phyloP scores from a whole-genome alignment of 2,329 filamentous ascomycete genomes.

The Aspergillus arachidicola region DNA sequence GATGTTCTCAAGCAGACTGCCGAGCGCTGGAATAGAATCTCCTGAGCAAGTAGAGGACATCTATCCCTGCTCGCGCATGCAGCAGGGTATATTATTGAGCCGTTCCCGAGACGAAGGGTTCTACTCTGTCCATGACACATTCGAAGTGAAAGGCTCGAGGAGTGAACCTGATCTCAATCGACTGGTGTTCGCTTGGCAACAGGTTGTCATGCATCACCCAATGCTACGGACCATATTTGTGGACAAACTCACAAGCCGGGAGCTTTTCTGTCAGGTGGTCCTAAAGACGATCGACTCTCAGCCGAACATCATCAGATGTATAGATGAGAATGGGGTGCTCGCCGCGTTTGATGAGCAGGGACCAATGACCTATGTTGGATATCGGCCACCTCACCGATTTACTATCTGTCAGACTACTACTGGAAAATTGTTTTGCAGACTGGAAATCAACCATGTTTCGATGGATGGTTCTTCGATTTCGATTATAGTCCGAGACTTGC shows the following conservation, averaged over 20 bases:
- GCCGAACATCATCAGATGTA: constrained; percentile 34
- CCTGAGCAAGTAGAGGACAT: constrained; percentile 46
- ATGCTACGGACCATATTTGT: constrained; percentile 43
- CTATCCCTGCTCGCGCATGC: constrained; percentile 43
- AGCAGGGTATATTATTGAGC: constrained; percentile 41
- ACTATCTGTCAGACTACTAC: constrained; percentile 47
- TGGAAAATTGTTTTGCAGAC: constrained; percentile 45
- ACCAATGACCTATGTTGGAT: constrained; percentile 28
- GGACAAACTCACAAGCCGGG: constrained; percentile 34
- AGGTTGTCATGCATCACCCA: constrained; percentile 35
- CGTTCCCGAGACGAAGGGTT: constrained; percentile 35
- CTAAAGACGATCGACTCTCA: constrained; percentile 33
- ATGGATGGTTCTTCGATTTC: constrained; percentile 56
- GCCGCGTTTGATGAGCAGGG: constrained; percentile 31
- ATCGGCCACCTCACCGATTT: constrained; percentile 48
- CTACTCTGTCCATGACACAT: constrained; percentile 43
- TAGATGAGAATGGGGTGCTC: constrained; percentile 32
- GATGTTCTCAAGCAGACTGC: constrained; percentile 40
- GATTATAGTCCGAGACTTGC: constrained; percentile 51
- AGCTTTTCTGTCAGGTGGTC: constrained; percentile 39
- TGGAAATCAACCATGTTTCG: constrained; percentile 56
- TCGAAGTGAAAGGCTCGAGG: constrained; percentile 31
- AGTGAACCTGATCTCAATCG: constrained; percentile 29
- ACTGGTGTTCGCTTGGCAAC: constrained; percentile 33
- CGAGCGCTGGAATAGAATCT: constrained; percentile 36